Conservation (phyloP, 2,329 filamentous ascomycete species). For the Clarireedia hainanense region DNA sequence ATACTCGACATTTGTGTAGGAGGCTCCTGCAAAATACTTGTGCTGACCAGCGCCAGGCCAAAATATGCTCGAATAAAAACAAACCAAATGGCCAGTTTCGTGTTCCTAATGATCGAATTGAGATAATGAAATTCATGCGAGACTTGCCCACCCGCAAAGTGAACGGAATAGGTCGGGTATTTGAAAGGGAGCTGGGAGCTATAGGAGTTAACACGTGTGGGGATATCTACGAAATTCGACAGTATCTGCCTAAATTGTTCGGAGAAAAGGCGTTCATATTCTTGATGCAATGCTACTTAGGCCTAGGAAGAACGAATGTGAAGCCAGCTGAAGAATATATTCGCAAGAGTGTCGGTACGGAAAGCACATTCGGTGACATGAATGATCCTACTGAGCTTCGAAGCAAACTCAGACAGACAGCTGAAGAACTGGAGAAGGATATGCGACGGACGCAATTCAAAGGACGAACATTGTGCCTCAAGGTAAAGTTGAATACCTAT, state of each 20-base stretch:
- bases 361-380: constrained; percentile 83
- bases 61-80: constrained; percentile 92
- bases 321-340: constrained; percentile 85
- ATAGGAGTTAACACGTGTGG: constrained; percentile 84
- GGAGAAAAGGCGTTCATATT: constrained; percentile 90
- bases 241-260: constrained; percentile 69
- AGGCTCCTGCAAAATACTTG: neutral
- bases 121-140: constrained; percentile 81
- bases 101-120: constrained; percentile 61
- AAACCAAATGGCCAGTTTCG: constrained; percentile 92
- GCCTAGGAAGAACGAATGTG: constrained; percentile 75
- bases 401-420: constrained; percentile 70
- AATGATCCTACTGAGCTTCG: constrained; percentile 59
- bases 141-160: constrained; percentile 81
- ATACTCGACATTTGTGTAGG: too few relatives aligned
- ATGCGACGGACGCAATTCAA: constrained; percentile 73
- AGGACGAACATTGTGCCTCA: constrained; percentile 83
- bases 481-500: constrained; percentile 90
- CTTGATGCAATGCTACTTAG: constrained; percentile 74
- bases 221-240: constrained; percentile 72
- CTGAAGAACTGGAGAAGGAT: constrained; percentile 82
- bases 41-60: constrained; percentile 42
- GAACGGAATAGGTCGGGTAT: constrained; percentile 88
- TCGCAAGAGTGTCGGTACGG: constrained; percentile 88
- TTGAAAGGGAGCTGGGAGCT: constrained; percentile 83